Percentiles rank a stretch among this genome's conserved stretches.
Evolutionary conservation across 2,329 filamentous ascomycete genomes (phyloP).

Genomic region (Monosporascus sp.): DNA sequence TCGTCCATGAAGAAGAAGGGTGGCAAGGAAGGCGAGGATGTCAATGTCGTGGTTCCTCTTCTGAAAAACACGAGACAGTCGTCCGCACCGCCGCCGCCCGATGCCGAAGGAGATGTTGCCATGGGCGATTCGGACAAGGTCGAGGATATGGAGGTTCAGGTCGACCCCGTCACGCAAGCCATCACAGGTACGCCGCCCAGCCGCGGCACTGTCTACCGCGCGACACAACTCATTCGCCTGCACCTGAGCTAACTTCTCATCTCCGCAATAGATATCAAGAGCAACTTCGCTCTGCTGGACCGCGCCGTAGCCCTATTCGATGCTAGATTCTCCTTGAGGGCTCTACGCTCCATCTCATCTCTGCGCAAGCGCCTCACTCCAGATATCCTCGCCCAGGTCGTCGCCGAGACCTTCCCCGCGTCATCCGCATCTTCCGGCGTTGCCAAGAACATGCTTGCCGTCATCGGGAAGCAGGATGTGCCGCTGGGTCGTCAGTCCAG

Average conservation of each 20-base stretch:
- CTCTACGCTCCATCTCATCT: conserved; percentile 90
- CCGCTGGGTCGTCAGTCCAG: conserved; percentile 53
- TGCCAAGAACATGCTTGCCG: conserved; percentile 65
- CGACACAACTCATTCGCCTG: background rate
- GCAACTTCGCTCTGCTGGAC: conserved; percentile 87
- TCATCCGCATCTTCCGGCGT: conserved; percentile 55
- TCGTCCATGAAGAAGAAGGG: conserved; percentile 58
- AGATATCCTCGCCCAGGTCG: conserved; percentile 74
- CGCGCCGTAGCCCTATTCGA: conserved; percentile 91
- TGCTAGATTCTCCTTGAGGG: conserved; percentile 88
- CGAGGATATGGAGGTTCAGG: conserved; percentile 46
- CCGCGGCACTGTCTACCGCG: background rate
- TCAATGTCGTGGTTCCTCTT: conserved; percentile 75
- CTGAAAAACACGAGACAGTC: conserved; percentile 59
- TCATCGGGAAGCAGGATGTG: conserved; percentile 62
- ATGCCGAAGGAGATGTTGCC: conserved; percentile 63
- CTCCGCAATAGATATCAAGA: conserved; percentile 72
- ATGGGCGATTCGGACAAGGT: conserved; percentile 60
- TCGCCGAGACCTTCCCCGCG: conserved; percentile 72
- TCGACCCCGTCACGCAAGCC: conserved; percentile 56
- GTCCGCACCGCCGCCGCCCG: conserved; percentile 50
- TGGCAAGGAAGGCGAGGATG: conserved; percentile 66
- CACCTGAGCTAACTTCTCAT: conserved; percentile 13
- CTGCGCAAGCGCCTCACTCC: conserved; percentile 86
- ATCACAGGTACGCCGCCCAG: conserved; percentile 47